Conservation (phyloP, 83 land plant species). For the Picea mariana region DNA sequence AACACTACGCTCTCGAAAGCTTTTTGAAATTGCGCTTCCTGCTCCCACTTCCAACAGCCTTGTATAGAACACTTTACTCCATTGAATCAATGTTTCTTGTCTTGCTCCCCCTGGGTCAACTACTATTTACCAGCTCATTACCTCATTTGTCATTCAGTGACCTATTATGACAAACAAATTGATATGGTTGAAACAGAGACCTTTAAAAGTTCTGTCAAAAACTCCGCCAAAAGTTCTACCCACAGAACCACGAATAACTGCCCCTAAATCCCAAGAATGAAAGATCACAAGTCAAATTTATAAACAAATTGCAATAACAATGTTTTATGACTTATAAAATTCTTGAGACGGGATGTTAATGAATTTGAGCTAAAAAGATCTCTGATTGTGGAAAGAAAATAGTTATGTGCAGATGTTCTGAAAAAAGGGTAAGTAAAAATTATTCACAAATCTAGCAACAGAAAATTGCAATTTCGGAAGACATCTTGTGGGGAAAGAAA, state of each 20-base stretch:
- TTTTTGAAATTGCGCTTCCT: too few relatives aligned
- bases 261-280: not conserved
- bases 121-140: not conserved
- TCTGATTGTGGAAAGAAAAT: not conserved
- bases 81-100: not conserved
- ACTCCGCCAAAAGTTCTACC: not conserved
- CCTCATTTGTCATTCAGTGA: not conserved
- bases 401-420: not conserved
- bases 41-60: too few relatives aligned
- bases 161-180: not conserved
- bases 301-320: not conserved
- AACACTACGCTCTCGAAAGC: too few relatives aligned
- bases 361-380: conserved; percentile 11
- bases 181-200: not conserved
- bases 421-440: not conserved
- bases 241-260: not conserved
- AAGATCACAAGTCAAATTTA: too few relatives aligned
- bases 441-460: not conserved
- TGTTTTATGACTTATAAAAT: not conserved
- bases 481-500: not conserved
- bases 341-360: not conserved
- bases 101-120: not conserved
- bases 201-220: too few relatives aligned
- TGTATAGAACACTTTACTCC: not conserved
- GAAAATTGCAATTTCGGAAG: conserved; percentile 11